Conservation (phyloP, 176 grass and related monocot genomes). For the Pharus latifolius region DNA sequence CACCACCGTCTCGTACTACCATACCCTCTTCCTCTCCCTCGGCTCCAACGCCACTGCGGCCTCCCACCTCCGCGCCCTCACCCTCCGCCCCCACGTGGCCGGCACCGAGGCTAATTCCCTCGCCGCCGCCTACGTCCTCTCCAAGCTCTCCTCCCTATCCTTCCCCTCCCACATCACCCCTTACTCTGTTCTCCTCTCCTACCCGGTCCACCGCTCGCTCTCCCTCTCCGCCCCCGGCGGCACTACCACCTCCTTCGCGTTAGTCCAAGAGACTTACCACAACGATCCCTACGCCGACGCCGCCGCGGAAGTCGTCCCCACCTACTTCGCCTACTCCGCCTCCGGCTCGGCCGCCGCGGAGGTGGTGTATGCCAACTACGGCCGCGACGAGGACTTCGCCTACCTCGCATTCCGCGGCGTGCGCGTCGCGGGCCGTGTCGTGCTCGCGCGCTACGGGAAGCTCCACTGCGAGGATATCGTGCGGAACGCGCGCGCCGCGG, state of each 20-base stretch:
- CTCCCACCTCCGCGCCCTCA: conserved; percentile 73
- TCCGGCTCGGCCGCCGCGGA: conserved; percentile 64
- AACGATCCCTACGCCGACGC: conserved; percentile 38
- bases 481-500: conserved; percentile 53
- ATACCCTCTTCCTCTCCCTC: conserved; percentile 76
- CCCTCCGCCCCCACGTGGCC: conserved; percentile 60
- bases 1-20: conserved; percentile 36
- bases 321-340: conserved; percentile 70
- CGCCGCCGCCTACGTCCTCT: conserved; percentile 41
- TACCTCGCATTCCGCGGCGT: conserved; percentile 43
- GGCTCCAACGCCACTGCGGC: conserved; percentile 57
- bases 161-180: conserved; percentile 38
- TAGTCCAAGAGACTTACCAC: conserved; percentile 43
- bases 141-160: conserved; percentile 28
- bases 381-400: conserved; percentile 56
- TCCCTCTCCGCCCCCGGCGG: conserved; percentile 26
- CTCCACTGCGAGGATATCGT: conserved; percentile 87
- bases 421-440: conserved; percentile 55
- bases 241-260: conserved; percentile 21
- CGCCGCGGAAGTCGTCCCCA: conserved; percentile 44
- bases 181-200: conserved; percentile 77
- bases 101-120: conserved; percentile 45
- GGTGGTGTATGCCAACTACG: conserved; percentile 79
- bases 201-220: conserved; percentile 59
- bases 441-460: conserved; percentile 62